Conservation (phyloP, 148 eudicot genomes). For the Pharnaceum exiguum region DNA sequence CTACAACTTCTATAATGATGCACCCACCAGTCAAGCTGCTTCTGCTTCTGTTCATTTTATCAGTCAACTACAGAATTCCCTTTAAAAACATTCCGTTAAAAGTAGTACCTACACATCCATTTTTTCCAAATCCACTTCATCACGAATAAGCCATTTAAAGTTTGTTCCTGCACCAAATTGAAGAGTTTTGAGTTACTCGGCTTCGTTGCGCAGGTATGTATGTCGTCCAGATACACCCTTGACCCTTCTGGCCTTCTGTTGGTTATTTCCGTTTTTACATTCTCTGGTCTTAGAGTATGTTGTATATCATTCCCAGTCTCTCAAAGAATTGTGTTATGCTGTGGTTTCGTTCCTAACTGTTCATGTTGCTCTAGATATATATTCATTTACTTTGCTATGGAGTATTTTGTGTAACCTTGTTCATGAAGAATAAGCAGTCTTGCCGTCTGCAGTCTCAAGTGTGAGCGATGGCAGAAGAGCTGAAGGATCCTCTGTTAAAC, state of each 20-base stretch:
- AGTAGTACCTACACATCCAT: too few relatives aligned
- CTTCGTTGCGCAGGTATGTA: too few relatives aligned
- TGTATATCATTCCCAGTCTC: background rate
- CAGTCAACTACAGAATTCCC: conserved; percentile 14
- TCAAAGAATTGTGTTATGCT: too few relatives aligned
- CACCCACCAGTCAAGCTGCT: conserved; percentile 22
- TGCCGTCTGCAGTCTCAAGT: conserved; percentile 14
- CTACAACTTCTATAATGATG: conserved; percentile 9
- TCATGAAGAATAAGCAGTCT: background rate
- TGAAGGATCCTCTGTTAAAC: conserved; percentile 49
- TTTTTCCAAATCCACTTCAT: too few relatives aligned
- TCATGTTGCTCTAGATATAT: background rate
- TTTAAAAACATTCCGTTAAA: conserved; percentile 15
- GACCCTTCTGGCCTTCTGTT: background rate
- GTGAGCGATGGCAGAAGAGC: conserved; percentile 47
- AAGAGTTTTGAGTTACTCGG: too few relatives aligned
- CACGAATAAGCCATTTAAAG: too few relatives aligned
- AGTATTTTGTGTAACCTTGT: background rate
- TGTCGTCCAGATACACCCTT: too few relatives aligned
- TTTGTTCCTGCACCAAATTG: too few relatives aligned
- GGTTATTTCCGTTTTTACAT: background rate
- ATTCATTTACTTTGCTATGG: background rate
- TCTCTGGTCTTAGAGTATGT: background rate
- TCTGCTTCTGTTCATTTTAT: background rate
- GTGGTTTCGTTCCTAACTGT: too few relatives aligned